Percentiles rank a stretch among this genome's conserved stretches.
phyloP scores from a whole-genome alignment of 169 alveolate species.

The Cryptosporidium tyzzeri region DNA sequence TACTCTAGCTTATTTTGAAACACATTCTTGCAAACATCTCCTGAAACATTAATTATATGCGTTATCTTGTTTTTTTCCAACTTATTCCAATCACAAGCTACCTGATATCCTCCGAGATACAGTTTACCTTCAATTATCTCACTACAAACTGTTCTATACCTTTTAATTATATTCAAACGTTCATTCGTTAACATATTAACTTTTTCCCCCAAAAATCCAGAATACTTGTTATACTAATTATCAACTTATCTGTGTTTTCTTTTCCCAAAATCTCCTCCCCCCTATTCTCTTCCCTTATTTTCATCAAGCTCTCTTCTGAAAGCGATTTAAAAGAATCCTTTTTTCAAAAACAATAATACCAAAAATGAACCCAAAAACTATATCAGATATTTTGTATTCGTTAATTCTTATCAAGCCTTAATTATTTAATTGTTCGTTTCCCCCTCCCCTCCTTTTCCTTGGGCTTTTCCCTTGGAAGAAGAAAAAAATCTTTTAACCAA shows the following conservation, averaged over 20 bases:
- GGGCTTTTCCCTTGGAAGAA: neutral
- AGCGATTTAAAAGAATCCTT: neutral
- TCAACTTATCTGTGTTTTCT: neutral
- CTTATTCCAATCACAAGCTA: constrained; percentile 42
- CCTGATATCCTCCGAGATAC: constrained; percentile 76
- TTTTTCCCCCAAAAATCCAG: neutral
- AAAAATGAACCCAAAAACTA: too few relatives aligned
- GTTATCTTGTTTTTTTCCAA: constrained; percentile 61
- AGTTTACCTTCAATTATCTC: constrained; percentile 68
- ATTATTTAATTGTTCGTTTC: neutral
- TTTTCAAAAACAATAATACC: neutral
- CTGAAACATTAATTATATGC: constrained; percentile 77
- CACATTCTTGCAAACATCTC: constrained; percentile 75
- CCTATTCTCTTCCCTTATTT: neutral
- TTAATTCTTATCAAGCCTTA: neutral
- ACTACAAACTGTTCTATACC: constrained; percentile 67
- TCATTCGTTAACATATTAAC: constrained; percentile 62
- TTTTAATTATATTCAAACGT: constrained; percentile 33
- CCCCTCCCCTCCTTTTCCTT: neutral
- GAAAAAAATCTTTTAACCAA: neutral
- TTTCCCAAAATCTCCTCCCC: neutral
- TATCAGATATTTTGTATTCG: neutral
- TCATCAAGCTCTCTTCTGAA: neutral
- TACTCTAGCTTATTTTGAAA: constrained; percentile 34
- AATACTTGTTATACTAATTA: too few relatives aligned